Evolutionary conservation across 345 rosid species (phyloP).

Genomic region (Pistacia atlantica): DNA sequence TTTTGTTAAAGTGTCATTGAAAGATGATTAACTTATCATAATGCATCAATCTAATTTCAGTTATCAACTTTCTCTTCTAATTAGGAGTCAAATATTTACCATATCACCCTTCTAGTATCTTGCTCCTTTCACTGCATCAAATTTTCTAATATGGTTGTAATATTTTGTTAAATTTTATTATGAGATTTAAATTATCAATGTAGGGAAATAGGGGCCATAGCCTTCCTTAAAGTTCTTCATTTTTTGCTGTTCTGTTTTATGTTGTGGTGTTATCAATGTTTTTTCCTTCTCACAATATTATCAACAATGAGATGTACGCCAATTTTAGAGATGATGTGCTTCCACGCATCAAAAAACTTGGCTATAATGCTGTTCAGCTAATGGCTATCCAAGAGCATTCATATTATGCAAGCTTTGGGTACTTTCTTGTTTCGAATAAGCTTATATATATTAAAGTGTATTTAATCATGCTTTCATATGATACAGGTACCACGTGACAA

Average conservation of each 20-base stretch:
- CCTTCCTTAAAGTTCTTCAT: not conserved
- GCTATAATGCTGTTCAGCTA: constrained; percentile 95
- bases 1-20: not conserved
- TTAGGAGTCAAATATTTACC: not conserved
- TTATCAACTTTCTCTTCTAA: not conserved
- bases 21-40: not conserved
- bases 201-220: not conserved
- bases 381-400: constrained; percentile 99
- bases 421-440: constrained; percentile 24
- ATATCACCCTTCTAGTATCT: not conserved
- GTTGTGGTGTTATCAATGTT: not conserved
- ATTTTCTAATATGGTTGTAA: not conserved
- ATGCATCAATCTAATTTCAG: not conserved
- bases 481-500: constrained; percentile 93
- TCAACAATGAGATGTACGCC: constrained; percentile 48
- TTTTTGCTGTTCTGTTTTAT: constrained; percentile 3
- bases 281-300: constrained; percentile 16
- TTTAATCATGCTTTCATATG: constrained; percentile 27
- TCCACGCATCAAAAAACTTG: constrained; percentile 92
- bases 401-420: constrained; percentile 98
- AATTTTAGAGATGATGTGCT: constrained; percentile 94
- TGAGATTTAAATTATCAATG: not conserved
- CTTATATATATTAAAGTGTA: not conserved
- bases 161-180: not conserved
- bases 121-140: not conserved